Evolutionary conservation across 495 filamentous ascomycete genomes (phyloP).

Genomic region (Hyaloscypha finlandica): DNA sequence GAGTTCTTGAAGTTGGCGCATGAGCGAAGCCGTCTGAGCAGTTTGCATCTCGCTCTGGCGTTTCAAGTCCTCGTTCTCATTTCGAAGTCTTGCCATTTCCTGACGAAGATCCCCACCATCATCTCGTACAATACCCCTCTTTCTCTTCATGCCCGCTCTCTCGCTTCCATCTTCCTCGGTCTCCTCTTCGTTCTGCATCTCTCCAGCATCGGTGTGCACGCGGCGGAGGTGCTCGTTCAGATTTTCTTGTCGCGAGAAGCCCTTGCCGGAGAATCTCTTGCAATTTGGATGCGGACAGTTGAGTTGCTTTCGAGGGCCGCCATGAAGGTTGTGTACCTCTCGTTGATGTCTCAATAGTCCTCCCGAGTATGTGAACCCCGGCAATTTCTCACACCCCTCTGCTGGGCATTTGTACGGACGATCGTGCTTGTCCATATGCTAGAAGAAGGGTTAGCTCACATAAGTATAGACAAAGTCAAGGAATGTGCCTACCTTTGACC

Average conservation of each 20-base stretch:
- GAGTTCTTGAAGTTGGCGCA: constrained; percentile 50
- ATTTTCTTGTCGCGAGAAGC: constrained; percentile 86
- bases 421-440: constrained; percentile 98
- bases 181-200: constrained; percentile 42
- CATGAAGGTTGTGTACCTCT: constrained; percentile 71
- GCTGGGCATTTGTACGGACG: constrained; percentile 83
- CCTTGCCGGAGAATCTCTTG: constrained; percentile 73
- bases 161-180: constrained; percentile 30
- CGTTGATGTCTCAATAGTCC: constrained; percentile 85
- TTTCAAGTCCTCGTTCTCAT: constrained; percentile 50
- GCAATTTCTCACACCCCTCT: constrained; percentile 79
- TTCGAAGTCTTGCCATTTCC: constrained; percentile 58
- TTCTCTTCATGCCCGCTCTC: constrained; percentile 30
- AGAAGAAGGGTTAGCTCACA: constrained; percentile 49
- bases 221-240: constrained; percentile 83
- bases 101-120: constrained; percentile 51
- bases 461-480: neutral
- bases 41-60: constrained; percentile 8
- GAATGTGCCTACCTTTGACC: constrained; percentile 49
- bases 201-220: constrained; percentile 60
- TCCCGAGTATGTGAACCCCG: constrained; percentile 91
- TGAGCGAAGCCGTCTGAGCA: constrained; percentile 37
- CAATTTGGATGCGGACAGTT: constrained; percentile 80
- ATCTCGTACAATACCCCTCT: constrained; percentile 29
- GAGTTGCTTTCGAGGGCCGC: constrained; percentile 75